Percentiles rank a stretch among this genome's conserved stretches.
Conservation (phyloP, 1,284 basidiomycete species). For the Marasmius fiardii region DNA sequence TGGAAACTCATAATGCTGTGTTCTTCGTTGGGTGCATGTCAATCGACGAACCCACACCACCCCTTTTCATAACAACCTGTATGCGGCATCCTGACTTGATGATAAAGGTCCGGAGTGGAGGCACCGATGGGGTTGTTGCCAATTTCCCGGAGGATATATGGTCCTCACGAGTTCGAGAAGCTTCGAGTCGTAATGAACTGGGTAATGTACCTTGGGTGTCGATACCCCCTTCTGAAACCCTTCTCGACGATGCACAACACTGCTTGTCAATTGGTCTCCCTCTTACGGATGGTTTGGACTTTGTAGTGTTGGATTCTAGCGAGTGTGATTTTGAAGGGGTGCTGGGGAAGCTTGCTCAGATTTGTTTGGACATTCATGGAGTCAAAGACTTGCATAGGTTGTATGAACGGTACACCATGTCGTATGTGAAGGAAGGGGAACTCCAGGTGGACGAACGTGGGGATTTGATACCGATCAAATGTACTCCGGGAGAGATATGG, state of each 20-base stretch:
- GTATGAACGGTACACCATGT: neutral
- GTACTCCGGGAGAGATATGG: neutral
- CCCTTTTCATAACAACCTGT: slow-evolving; percentile 25
- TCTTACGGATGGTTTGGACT: neutral
- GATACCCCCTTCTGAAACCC: neutral
- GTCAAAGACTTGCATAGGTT: neutral
- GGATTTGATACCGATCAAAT: neutral
- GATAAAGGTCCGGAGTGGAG: slow-evolving; percentile 28
- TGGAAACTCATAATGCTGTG: slow-evolving; percentile 23
- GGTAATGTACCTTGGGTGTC: neutral
- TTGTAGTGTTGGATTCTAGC: neutral
- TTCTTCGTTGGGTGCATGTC: slow-evolving; percentile 22
- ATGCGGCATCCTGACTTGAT: slow-evolving; percentile 26
- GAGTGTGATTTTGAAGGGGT: slow-evolving; percentile 1
- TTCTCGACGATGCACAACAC: neutral
- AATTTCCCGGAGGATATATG: slow-evolving; percentile 1
- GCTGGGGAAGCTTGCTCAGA: neutral
- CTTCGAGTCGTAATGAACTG: neutral
- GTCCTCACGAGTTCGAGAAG: neutral
- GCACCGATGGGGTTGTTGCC: slow-evolving; percentile 11
- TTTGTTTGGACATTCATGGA: neutral
- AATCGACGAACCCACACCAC: slow-evolving; percentile 23
- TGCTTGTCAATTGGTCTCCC: neutral
- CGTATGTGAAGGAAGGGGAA: slow-evolving; percentile 1
- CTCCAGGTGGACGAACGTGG: neutral